These are phyloP conservation scores for Sporothrix euskadiensis DNA, from an alignment of 2,329 filamentous ascomycete species.

Conservation along the genomic window DNA sequence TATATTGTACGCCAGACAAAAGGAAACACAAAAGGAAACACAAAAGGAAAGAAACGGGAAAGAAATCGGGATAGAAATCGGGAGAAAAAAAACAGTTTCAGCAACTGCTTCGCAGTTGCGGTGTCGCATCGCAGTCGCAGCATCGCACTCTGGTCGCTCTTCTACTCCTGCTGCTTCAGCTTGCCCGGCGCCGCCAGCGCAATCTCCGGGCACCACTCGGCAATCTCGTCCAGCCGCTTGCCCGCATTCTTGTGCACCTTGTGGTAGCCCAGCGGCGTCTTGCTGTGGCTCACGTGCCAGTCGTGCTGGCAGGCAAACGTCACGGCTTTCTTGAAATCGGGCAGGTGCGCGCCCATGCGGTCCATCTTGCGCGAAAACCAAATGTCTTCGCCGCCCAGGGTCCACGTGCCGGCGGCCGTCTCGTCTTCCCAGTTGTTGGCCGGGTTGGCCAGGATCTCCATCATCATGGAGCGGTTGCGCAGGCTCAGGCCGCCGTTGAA, in stretches of 20 bases:
- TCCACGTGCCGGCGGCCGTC: slow-evolving; percentile 36
- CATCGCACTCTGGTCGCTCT: not conserved
- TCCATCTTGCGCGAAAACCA: slow-evolving; percentile 36
- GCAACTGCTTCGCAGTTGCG: too few relatives aligned
- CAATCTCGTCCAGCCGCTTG: slow-evolving; percentile 31
- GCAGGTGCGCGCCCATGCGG: slow-evolving; percentile 31
- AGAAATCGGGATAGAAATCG: too few relatives aligned
- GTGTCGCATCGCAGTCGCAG: not conserved
- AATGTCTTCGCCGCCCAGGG: slow-evolving; percentile 35
- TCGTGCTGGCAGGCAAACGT: slow-evolving; percentile 34
- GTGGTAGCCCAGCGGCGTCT: slow-evolving; percentile 35
- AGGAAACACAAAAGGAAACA: not conserved
- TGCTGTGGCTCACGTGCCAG: slow-evolving; percentile 32
- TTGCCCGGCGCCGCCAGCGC: slow-evolving; percentile 32
- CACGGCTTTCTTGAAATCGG: slow-evolving; percentile 29
- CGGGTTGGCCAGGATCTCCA: slow-evolving; percentile 47
- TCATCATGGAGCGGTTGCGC: slow-evolving; percentile 40
- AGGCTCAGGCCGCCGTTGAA: slow-evolving; percentile 45
- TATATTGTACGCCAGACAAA: slow-evolving; percentile 1
- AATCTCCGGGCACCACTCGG: slow-evolving; percentile 35
- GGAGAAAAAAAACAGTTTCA: not conserved
- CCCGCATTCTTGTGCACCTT: slow-evolving; percentile 34
- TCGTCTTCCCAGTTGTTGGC: slow-evolving; percentile 43
- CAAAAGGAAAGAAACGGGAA: not conserved
- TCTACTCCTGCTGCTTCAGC: slow-evolving; percentile 23